phyloP scores from a whole-genome alignment of 139 green algal genomes.

The Coccomyxa sp. region DNA sequence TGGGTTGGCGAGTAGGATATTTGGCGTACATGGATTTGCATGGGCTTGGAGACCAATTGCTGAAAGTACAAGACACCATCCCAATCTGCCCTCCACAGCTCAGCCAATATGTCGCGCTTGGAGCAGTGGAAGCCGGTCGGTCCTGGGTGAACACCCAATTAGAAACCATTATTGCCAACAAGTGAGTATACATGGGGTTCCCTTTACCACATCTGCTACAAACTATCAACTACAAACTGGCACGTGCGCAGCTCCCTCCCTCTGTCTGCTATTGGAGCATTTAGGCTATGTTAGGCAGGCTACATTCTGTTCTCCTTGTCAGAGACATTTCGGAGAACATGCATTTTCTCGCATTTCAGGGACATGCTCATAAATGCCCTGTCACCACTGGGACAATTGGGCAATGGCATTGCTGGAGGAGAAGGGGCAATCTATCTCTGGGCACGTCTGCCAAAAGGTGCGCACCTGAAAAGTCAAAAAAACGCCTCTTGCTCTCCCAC shows the following conservation, averaged over 20 bases:
- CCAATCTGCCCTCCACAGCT: conserved; percentile 81
- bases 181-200: neutral
- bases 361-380: conserved; percentile 58
- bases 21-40: conserved; percentile 17
- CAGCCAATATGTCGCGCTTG: conserved; percentile 54
- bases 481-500: too few relatives aligned
- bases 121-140: conserved; percentile 17
- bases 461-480: neutral
- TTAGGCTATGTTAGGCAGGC: neutral
- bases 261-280: neutral
- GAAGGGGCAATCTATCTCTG: conserved; percentile 93
- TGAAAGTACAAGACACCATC: conserved; percentile 91
- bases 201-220: too few relatives aligned
- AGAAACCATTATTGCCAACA: conserved; percentile 7
- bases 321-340: neutral
- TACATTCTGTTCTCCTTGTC: neutral
- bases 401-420: conserved; percentile 50
- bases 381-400: conserved; percentile 41
- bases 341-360: conserved; percentile 5
- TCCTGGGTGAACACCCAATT: conserved; percentile 15
- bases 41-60: conserved; percentile 43
- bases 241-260: neutral
- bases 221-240: too few relatives aligned
- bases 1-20: conserved; percentile 20
- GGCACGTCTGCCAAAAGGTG: conserved; percentile 64